Evolutionary conservation across 2,329 filamentous ascomycete genomes (phyloP).

Genomic region (Coniochaeta sp.): DNA sequence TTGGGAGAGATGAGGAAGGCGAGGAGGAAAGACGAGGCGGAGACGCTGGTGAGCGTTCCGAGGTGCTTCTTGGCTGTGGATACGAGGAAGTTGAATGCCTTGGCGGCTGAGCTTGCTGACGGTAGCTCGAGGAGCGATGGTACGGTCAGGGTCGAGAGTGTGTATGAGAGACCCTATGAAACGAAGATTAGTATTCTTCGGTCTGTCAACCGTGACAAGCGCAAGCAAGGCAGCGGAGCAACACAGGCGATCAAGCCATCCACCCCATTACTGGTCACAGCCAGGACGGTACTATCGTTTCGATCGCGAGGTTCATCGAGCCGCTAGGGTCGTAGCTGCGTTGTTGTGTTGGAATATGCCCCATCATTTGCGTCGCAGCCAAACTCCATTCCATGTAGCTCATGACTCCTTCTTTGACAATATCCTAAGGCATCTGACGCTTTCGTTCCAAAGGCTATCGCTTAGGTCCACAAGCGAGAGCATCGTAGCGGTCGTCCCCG

Average conservation of each 20-base stretch:
- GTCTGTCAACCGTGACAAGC: background rate
- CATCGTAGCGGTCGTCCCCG: background rate
- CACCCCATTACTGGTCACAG: background rate
- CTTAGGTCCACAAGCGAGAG: too few species aligned
- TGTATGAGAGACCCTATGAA: slow-evolving; percentile 76
- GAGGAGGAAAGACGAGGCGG: slow-evolving; percentile 64
- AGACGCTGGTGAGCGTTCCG: slow-evolving; percentile 58
- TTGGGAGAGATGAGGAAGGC: slow-evolving; percentile 72
- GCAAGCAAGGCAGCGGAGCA: background rate
- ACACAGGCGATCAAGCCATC: too few species aligned
- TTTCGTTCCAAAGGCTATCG: too few species aligned
- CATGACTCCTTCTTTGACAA: too few species aligned
- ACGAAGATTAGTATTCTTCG: slow-evolving; percentile 3
- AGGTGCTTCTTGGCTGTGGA: slow-evolving; percentile 57
- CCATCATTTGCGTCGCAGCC: background rate
- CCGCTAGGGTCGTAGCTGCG: background rate
- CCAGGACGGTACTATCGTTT: background rate
- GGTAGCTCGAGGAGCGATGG: slow-evolving; percentile 76
- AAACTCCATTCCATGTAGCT: background rate
- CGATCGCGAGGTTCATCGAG: background rate
- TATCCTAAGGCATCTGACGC: too few species aligned
- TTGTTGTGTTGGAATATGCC: background rate
- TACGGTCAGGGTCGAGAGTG: slow-evolving; percentile 68
- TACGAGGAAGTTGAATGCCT: slow-evolving; percentile 62
- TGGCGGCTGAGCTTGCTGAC: slow-evolving; percentile 61